Base-by-base conservation (phyloP, 768 basidiomycete species). In the Boletus insuetus region DNA sequence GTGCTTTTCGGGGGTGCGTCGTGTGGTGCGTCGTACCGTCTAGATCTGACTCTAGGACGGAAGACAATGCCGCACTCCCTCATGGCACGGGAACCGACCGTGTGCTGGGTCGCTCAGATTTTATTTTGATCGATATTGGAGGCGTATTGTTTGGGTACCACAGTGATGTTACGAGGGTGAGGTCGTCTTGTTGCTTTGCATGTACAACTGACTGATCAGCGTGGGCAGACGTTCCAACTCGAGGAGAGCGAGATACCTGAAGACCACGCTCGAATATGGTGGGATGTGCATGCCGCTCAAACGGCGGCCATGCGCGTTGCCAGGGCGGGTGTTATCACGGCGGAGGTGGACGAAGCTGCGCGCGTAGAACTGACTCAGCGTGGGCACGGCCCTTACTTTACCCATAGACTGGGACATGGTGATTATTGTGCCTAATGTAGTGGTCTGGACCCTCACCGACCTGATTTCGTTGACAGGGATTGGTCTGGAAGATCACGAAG, bases 31-130 rank as follows among this genome's bases (percentile, higher is more conserved):
- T 12, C 38, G 26, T 6, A 8, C 10, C 16, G 7, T 34, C 40
- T 51, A 8, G 34, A 54, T 34, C 45, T 61, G 31, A 58, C 45
- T 17, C 12, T 44, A 19, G 42, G 11, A 51, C 24, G 46, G 8
- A 67, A 94, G 92, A 88, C 55, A 89, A 94, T 61, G 92, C 91
- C 6, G 91, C 91, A 3, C 80, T 91, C 22, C 92, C 91, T 4
- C 93, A 94, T 67, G 94, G 91, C 7, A 77, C 79, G 37, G 89
- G 90, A 3, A 86, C 85, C 0, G 87, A 94, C 64, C 80, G 84
- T 32, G 62, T 64, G 1, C 75, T 94, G 13, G 72, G 69, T 1
- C 66, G 72, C 50, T 63, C 75, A 6, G 91, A 95, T 60, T 80
- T 90, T 54, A 79, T 85, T 12, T 75, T 94, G 14, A 85, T 94